These are phyloP conservation scores for Poa annua DNA, from an alignment of 176 grass and related monocot species.

Conservation along the genomic window DNA sequence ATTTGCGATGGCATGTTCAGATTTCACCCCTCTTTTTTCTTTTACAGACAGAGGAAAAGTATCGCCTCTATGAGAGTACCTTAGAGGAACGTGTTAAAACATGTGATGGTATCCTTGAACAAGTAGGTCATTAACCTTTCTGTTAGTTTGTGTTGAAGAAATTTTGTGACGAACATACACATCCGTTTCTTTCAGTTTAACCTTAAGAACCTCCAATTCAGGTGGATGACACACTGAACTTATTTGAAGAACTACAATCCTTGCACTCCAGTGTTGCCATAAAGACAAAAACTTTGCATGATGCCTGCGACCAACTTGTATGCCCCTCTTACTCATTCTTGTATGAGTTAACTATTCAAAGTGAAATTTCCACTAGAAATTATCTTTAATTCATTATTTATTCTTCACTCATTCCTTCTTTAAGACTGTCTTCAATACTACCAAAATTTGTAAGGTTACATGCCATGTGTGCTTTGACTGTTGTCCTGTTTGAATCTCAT, in stretches of 20 bases:
- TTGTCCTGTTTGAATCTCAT: constrained; percentile 17
- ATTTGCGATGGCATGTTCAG: not conserved
- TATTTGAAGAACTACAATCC: constrained; percentile 89
- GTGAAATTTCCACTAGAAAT: constrained; percentile 26
- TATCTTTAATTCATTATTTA: not conserved
- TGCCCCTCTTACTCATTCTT: constrained; percentile 26
- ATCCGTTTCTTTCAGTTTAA: not conserved
- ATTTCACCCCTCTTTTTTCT: constrained; percentile 40
- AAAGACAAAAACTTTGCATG: constrained; percentile 94
- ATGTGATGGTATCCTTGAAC: constrained; percentile 91
- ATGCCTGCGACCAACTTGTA: constrained; percentile 97
- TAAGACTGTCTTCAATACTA: constrained; percentile 31
- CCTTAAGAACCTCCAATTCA: constrained; percentile 45
- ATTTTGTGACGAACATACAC: constrained; percentile 13
- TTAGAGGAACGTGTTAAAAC: constrained; percentile 78
- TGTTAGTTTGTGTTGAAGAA: constrained; percentile 33
- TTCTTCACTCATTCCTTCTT: constrained; percentile 30
- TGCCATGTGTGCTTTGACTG: not conserved
- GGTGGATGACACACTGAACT: constrained; percentile 91
- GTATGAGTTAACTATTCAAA: not conserved
- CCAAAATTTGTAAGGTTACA: not conserved
- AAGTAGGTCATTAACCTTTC: constrained; percentile 56
- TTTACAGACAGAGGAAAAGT: constrained; percentile 93
- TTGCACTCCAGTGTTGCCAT: constrained; percentile 86
- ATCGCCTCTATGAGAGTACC: constrained; percentile 88